These are phyloP conservation scores for Allium cepa DNA, from an alignment of 106 monocot genomes.

Conservation along the genomic window DNA sequence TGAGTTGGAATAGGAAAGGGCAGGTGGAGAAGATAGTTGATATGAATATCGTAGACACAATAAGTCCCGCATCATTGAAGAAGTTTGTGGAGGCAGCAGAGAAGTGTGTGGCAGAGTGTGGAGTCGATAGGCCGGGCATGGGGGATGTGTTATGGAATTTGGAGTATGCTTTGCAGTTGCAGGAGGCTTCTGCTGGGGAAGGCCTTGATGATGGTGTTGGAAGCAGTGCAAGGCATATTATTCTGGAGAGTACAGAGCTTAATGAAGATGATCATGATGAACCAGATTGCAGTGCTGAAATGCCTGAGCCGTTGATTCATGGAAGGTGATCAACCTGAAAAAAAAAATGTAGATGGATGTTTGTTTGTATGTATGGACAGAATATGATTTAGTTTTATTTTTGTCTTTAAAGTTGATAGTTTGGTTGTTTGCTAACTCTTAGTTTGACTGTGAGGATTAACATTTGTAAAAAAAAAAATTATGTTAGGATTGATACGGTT, in stretches of 20 bases:
- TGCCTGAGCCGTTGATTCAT: not conserved
- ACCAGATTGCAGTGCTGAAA: not conserved
- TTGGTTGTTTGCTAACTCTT: too few species aligned
- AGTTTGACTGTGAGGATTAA: too few species aligned
- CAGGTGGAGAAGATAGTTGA: constrained; percentile 52
- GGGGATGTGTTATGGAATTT: constrained; percentile 77
- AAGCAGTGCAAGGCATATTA: constrained; percentile 9
- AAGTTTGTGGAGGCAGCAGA: constrained; percentile 70
- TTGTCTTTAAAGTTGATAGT: too few species aligned
- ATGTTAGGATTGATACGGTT: too few species aligned
- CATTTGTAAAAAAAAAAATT: too few species aligned
- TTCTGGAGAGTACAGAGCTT: constrained; percentile 1
- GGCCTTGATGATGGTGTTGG: constrained; percentile 17
- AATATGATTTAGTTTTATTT: too few species aligned
- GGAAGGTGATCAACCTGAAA: not conserved
- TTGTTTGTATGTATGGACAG: too few species aligned
- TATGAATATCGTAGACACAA: constrained; percentile 21
- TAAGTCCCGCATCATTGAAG: constrained; percentile 36
- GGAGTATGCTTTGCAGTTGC: constrained; percentile 61
- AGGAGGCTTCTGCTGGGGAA: constrained; percentile 39
- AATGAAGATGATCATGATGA: constrained; percentile 2
- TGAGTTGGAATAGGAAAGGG: constrained; percentile 43
- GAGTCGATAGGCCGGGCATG: constrained; percentile 57
- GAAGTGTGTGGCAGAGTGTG: constrained; percentile 63
- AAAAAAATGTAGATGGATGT: too few species aligned